Evolutionary conservation across 2,329 filamentous ascomycete species (phyloP).

Genomic region (Fusarium sp.): DNA sequence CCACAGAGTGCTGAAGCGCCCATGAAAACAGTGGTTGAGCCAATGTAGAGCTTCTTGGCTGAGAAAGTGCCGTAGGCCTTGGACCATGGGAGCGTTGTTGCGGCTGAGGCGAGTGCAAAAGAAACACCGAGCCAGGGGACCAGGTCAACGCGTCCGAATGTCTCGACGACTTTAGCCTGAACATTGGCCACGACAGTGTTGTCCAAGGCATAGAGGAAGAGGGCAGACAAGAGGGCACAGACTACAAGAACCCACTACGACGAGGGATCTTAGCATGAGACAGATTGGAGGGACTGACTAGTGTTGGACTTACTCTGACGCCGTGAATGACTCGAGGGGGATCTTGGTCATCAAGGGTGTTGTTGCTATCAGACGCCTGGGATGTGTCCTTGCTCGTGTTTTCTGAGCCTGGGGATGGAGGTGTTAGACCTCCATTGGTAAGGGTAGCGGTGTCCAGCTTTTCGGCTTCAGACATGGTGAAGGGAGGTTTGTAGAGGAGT

Average conservation of each 20-base stretch:
- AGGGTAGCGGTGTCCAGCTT: no score
- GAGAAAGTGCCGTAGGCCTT: conserved; percentile 38
- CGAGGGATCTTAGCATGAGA: no score
- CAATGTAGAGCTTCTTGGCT: conserved; percentile 41
- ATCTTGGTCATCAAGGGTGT: background rate
- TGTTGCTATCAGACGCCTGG: no score
- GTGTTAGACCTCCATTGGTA: no score
- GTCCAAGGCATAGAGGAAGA: conserved; percentile 26
- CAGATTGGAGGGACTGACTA: no score
- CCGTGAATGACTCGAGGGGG: conserved; percentile 10
- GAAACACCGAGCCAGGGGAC: conserved; percentile 37
- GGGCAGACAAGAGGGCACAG: conserved; percentile 9
- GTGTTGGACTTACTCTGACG: background rate
- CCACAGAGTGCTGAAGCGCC: conserved; percentile 52
- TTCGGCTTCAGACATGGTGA: no score
- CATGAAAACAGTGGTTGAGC: conserved; percentile 39
- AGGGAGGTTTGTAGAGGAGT: no score
- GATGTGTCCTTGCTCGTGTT: no score
- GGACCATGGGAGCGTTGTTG: conserved; percentile 24
- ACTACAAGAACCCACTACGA: conserved; percentile 13
- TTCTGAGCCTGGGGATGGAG: no score
- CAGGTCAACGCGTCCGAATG: conserved; percentile 20
- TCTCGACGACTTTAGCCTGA: conserved; percentile 28
- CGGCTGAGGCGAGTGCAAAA: conserved; percentile 39
- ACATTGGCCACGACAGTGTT: conserved; percentile 40